Evolutionary conservation across 495 filamentous ascomycete species (phyloP), one percentile per base, ranked within the genome.

Genomic region (Chaetomidium leptoderma): DNA sequence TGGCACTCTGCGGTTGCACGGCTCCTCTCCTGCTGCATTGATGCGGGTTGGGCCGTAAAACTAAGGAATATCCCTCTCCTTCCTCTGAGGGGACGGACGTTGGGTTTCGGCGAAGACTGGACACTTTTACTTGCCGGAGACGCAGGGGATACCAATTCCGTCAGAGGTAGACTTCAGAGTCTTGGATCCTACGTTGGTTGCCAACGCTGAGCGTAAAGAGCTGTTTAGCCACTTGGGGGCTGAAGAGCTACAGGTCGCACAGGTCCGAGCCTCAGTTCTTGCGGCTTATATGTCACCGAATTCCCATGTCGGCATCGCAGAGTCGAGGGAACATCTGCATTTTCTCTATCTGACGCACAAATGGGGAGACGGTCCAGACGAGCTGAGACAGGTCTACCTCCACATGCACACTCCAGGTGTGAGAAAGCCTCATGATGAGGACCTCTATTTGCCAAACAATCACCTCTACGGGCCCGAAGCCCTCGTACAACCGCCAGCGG

Each of bases 341-440:
- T 74, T 66, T 47, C 63, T 75, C 6, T 75, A 71, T 43, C 51
- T 66, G 40, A 70, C 68, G 6, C 59, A 61, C 16, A 49, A 57
- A 23, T 46, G 48, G 17, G 36, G 47, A 6, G 21, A 36, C 26
- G 13, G 36, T 6, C 37, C 2, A 16, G 14, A 6, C 55, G 19
- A 30, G 0, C 21, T 26, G 8, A 5, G 19, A 14, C 10, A 6
- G n/a, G 21, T 45, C 6, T 32, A 30, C 27, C 0, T 33, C 24
- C 10, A 21, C 14, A 26, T 0, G 6, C 24, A 32, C 4, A 19
- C 2, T 10, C 21, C 21, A 2, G 9, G 9, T n/a, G 1, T 30
- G 23, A n/a, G 23, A 1, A 19, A 30, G 19, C 52, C 33, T 1
- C 30, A 29, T 32, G 2, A 13, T 19, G 23, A 23, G 13, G 55